Base-by-base conservation (phyloP, 1,284 basidiomycete genomes). In the Rhodotorula sp. region DNA sequence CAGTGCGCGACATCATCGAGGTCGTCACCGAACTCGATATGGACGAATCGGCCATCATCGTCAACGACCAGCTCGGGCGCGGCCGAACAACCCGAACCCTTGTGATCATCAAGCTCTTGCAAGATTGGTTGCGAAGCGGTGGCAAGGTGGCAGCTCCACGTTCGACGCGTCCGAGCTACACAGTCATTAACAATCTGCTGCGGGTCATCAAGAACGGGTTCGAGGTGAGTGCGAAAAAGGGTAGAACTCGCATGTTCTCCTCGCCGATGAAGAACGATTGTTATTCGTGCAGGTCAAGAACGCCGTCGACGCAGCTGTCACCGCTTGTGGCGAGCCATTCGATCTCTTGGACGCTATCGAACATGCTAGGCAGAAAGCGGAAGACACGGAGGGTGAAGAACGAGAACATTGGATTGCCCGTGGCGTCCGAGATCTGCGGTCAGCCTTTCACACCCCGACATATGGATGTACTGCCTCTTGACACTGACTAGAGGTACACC, bases 51-150 rank as follows among this genome's bases (percentile, higher is more conserved):
- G 92, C 94, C 0, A 91, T 99, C 72, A 90, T 99, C 34, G 87
- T 99, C 65, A 99, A 99, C 80, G 97, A 95, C 79, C 97, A 99
- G 82, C 87, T 99, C 5, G 96, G 73, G 12, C 75, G 93, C 48
- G 96, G 96, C n/a, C 86, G 97, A 77, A 94, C 92, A 73, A 97
- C 95, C 0, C 84, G 95, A 73, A 89, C 93, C 23, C 91, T 94
- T 10, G 91, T 95, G 62, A 88, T 97, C 67, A 85, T 98, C 58
- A 83, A 93, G 39, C 85, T 99, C 57, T 92, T 97, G 64, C 87
- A 91, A 78, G 86, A 90, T 78, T 97, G 96, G 96, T 82, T 97
- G 15, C 85, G 87, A 79, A 31, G 67, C 48, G 62, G 72, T 58
- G 69, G 76, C n/a, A 65, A 69, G 62, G 4, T 49, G 2, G 23